Base-by-base conservation (phyloP, 78 protist species). In the Tieghemostelium lacteum region DNA sequence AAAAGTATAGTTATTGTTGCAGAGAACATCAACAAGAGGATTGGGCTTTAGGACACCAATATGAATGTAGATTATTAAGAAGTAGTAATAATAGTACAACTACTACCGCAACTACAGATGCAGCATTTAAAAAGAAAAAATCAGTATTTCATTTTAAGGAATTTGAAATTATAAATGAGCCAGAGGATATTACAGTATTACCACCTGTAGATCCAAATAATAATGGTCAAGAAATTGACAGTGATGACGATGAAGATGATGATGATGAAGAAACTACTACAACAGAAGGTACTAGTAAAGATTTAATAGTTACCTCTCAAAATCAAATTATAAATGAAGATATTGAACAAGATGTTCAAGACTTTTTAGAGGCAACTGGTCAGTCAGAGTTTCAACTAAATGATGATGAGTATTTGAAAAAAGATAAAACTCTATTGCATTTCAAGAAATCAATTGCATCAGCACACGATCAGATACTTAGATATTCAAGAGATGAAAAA, bases 41-140 rank as follows among this genome's bases (percentile, higher is more conserved):
- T 66, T 88, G 93, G 93, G 64, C 50, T 2, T 36, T 77, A 29
- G 87, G 87, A 19, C 93, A 88, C 50, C 66, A 75, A 40, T 73
- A 71, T 28, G 87, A 88, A 37, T 88, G 93, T 62, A 75, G 52
- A 45, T 3, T 78, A 54, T 28, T 78, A 24, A 71, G 29, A 50
- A 31, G 50, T 5, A 17, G 5, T 8, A 17, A 26, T 3, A 29
- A 17, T 19, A 33, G 7, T 45, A 5, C 2, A 3, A 29, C 17
- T 1, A 14, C 34, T 8, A 55, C 40, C 14, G 0, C 3, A 3
- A 22, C 54, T 31, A 54, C 73, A 33, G 39, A 29, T 28, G n/a
- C n/a, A n/a, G n/a, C n/a, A n/a, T n/a, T n/a, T n/a, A n/a, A n/a
- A n/a, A 83, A 69, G n/a, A n/a, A 54, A 29, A 58, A 60, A 45